These are phyloP conservation scores for Acacia melanoxylon DNA, from an alignment of 306 rosid genomes.

Conservation along the genomic window DNA sequence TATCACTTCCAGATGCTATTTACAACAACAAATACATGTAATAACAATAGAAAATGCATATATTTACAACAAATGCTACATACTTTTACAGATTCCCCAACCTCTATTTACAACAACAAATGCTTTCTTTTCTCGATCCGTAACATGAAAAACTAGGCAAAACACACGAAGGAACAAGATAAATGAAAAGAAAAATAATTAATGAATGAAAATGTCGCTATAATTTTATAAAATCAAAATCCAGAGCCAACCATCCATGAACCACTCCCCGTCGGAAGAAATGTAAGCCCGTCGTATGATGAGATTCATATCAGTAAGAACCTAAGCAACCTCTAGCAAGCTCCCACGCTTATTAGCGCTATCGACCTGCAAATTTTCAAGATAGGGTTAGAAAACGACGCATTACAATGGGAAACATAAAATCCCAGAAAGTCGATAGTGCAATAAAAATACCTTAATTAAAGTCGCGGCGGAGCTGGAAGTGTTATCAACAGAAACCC, in stretches of 20 bases:
- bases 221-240: not conserved
- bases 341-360: constrained; percentile 95
- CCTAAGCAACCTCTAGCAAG: constrained; percentile 88
- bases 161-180: constrained; percentile 16
- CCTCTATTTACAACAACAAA: too few relatives aligned
- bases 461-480: constrained; percentile 69
- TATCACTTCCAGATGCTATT: too few relatives aligned
- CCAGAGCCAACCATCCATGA: constrained; percentile 84
- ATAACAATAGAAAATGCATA: too few relatives aligned
- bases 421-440: too few relatives aligned
- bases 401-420: too few relatives aligned
- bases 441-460: constrained; percentile 60
- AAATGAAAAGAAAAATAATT: not conserved
- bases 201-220: not conserved
- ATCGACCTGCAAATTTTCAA: constrained; percentile 56
- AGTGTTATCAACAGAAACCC: constrained; percentile 86
- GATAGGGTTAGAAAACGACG: constrained; percentile 9
- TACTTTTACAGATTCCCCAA: too few relatives aligned
- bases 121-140: constrained; percentile 79
- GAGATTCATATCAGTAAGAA: constrained; percentile 87
- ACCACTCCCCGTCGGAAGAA: constrained; percentile 98
- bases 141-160: constrained; percentile 76
- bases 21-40: too few relatives aligned
- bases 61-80: too few relatives aligned
- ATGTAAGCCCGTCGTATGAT: constrained; percentile 84